Evolutionary conservation across 306 rosid species (phyloP).

Genomic region (Lathyrus tuberosus): DNA sequence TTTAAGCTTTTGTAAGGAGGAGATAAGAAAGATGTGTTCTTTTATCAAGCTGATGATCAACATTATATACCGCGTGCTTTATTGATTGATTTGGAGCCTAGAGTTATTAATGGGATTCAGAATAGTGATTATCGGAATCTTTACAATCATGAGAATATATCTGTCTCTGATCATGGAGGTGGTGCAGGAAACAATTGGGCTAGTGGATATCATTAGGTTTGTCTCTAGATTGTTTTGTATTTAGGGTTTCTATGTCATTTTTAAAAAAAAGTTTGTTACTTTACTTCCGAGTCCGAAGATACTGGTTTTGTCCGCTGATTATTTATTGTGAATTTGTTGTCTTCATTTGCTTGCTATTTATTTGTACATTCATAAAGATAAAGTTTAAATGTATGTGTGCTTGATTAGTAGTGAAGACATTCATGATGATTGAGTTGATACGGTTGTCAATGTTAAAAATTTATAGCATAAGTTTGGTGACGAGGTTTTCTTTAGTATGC

Average conservation of each 20-base stretch:
- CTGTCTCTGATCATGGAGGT: constrained; percentile 93
- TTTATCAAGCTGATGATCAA: constrained; percentile 98
- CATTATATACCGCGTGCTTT: constrained; percentile 96
- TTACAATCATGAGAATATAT: constrained; percentile 91
- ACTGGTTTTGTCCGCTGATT: neutral
- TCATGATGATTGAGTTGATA: neutral
- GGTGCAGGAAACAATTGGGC: constrained; percentile 99
- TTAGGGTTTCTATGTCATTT: constrained; percentile 2
- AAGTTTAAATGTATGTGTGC: too few relatives aligned
- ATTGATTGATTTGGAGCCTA: constrained; percentile 91
- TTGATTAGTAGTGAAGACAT: neutral
- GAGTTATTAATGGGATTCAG: constrained; percentile 95
- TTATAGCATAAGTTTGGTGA: neutral
- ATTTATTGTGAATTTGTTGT: constrained; percentile 10
- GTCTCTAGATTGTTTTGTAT: constrained; percentile 17
- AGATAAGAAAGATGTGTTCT: constrained; percentile 92
- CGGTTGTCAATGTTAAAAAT: neutral
- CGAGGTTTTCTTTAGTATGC: neutral
- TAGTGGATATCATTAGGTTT: constrained; percentile 96
- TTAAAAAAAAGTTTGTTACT: too few relatives aligned
- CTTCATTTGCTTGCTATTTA: neutral
- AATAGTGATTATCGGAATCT: constrained; percentile 92
- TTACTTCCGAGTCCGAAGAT: constrained; percentile 14
- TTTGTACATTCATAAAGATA: too few relatives aligned
- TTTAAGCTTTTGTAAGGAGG: constrained; percentile 56